These are phyloP conservation scores for Ustilago hordei DNA, from an alignment of 1,284 basidiomycete genomes.

Conservation along the genomic window DNA sequence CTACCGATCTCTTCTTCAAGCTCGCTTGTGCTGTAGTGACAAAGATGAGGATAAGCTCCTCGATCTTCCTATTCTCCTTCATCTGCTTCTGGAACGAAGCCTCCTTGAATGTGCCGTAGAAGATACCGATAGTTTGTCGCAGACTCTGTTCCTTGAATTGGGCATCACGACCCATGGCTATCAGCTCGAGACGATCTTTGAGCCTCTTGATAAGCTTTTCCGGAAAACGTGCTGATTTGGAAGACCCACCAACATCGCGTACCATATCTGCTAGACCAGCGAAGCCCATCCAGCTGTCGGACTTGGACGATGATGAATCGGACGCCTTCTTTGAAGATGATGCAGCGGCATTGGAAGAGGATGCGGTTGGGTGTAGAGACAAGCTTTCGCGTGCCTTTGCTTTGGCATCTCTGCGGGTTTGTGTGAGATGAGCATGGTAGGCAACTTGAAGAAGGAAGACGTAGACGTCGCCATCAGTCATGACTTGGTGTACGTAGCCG, in stretches of 20 bases:
- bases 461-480: conserved; percentile 67
- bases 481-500: conserved; percentile 34
- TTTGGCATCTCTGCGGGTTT: conserved; percentile 36
- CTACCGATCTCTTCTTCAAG: conserved; percentile 77
- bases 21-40: conserved; percentile 78
- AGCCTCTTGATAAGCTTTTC: conserved; percentile 67
- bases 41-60: conserved; percentile 95
- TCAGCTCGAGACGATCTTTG: conserved; percentile 62
- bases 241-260: conserved; percentile 49
- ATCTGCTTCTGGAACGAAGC: conserved; percentile 72
- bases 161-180: conserved; percentile 66
- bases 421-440: conserved; percentile 47
- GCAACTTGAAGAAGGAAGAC: conserved; percentile 65
- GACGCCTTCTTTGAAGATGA: conserved; percentile 28
- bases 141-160: conserved; percentile 59
- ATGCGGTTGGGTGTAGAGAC: conserved; percentile 6
- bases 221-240: conserved; percentile 58
- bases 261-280: conserved; percentile 58
- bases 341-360: conserved; percentile 5
- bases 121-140: conserved; percentile 63
- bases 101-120: conserved; percentile 66
- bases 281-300: conserved; percentile 61
- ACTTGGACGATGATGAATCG: conserved; percentile 23
- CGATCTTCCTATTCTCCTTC: conserved; percentile 95
- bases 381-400: conserved; percentile 35